These are phyloP conservation scores for Thoreauomyces humboldtii DNA, from an alignment of 192 early-diverging fungal genomes.

Conservation along the genomic window DNA sequence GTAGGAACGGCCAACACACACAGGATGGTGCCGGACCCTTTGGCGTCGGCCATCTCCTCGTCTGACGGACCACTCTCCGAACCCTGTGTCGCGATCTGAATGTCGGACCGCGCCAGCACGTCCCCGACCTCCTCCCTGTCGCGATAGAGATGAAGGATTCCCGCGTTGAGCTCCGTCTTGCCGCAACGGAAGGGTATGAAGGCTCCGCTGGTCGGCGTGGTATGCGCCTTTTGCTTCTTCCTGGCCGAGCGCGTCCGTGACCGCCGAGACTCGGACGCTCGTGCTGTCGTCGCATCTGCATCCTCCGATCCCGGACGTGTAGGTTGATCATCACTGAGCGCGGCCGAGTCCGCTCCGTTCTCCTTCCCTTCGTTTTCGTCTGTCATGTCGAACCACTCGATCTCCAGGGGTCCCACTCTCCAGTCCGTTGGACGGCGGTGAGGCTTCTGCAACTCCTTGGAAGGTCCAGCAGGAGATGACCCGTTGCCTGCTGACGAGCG, in stretches of 20 bases:
- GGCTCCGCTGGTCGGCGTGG: conserved; percentile 25
- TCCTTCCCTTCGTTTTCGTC: conserved; percentile 1
- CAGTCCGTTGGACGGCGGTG: neutral
- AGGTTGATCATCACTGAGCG: neutral
- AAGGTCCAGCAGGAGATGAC: neutral
- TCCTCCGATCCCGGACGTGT: neutral
- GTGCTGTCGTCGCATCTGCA: neutral
- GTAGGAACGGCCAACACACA: conserved; percentile 83
- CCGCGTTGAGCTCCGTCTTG: conserved; percentile 45
- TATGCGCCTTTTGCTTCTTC: conserved; percentile 20
- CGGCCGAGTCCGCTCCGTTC: neutral
- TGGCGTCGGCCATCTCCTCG: conserved; percentile 3
- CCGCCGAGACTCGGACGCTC: neutral
- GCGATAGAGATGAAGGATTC: conserved; percentile 68
- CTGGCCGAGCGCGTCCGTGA: neutral
- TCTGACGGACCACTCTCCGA: conserved; percentile 15
- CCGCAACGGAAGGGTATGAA: conserved; percentile 38
- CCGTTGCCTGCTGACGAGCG: neutral
- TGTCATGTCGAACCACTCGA: conserved; percentile 27
- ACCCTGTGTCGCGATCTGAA: neutral
- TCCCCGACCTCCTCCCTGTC: conserved; percentile 43
- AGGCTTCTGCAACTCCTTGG: neutral
- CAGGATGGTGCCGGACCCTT: conserved; percentile 42
- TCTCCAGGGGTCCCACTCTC: conserved; percentile 18
- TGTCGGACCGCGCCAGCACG: conserved; percentile 6